A percentile compares a stretch with the other conserved stretches of the same genome.
These are phyloP conservation scores for Mucor saturninus DNA, from an alignment of 371 early-diverging fungal species.

Conservation along the genomic window DNA sequence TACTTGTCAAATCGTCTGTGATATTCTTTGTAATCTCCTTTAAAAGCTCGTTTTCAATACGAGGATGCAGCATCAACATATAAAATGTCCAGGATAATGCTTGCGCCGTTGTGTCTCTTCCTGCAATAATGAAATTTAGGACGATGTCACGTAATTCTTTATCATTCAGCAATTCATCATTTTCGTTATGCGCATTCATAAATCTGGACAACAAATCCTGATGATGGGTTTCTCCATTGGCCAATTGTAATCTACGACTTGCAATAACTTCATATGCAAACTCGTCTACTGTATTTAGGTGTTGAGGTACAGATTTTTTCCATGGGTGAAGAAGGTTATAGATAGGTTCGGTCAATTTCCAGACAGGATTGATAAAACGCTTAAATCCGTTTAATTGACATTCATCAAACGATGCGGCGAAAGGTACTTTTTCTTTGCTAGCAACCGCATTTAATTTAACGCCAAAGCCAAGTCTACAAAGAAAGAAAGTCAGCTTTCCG, in stretches of 20 bases:
- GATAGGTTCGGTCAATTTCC: slow-evolving; percentile 50
- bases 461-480: slow-evolving; percentile 46
- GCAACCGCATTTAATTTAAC: slow-evolving; percentile 48
- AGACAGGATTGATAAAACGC: slow-evolving; percentile 57
- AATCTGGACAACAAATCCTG: slow-evolving; percentile 68
- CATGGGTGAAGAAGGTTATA: slow-evolving; percentile 29
- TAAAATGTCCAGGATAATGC: slow-evolving; percentile 76
- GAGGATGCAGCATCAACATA: slow-evolving; percentile 55
- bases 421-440: slow-evolving; percentile 41
- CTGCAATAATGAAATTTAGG: slow-evolving; percentile 73
- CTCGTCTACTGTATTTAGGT: slow-evolving; percentile 48
- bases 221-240: slow-evolving; percentile 43
- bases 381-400: slow-evolving; percentile 46
- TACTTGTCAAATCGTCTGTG: slow-evolving; percentile 28
- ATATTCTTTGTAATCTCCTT: slow-evolving; percentile 56
- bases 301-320: slow-evolving; percentile 40
- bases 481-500: not conserved
- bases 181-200: slow-evolving; percentile 58
- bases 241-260: slow-evolving; percentile 45
- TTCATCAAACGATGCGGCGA: slow-evolving; percentile 57
- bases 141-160: slow-evolving; percentile 67
- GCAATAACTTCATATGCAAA: slow-evolving; percentile 56
- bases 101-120: slow-evolving; percentile 75
- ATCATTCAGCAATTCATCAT: slow-evolving; percentile 53
- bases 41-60: slow-evolving; percentile 56